phyloP scores from a whole-genome alignment of 2,329 filamentous ascomycete genomes.

The Xylaria sp. region DNA sequence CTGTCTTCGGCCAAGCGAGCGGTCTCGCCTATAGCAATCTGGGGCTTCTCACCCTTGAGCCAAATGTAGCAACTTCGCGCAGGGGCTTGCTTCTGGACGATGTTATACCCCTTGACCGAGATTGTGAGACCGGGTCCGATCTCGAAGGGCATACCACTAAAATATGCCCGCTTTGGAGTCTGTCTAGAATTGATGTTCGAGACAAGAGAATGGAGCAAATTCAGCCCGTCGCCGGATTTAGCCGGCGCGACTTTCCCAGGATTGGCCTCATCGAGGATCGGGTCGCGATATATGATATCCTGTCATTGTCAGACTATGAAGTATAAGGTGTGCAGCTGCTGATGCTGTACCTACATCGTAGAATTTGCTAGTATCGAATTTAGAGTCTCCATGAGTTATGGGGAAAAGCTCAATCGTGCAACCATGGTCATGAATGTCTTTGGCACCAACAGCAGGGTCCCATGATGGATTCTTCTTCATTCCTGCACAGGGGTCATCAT shows the following conservation, averaged over 20 bases:
- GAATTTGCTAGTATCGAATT: slow-evolving; percentile 86
- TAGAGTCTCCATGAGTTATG: slow-evolving; percentile 75
- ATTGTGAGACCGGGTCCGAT: slow-evolving; percentile 86
- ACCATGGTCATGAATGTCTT: slow-evolving; percentile 93
- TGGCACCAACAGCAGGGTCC: slow-evolving; percentile 85
- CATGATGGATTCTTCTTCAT: slow-evolving; percentile 82
- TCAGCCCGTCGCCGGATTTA: slow-evolving; percentile 78
- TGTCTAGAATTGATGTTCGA: slow-evolving; percentile 93
- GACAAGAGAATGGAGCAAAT: slow-evolving; percentile 80
- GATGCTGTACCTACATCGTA: slow-evolving; percentile 75
- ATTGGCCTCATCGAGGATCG: slow-evolving; percentile 75
- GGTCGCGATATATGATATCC: slow-evolving; percentile 91
- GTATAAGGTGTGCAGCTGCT: not conserved
- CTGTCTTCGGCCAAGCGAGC: slow-evolving; percentile 82
- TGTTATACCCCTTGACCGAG: slow-evolving; percentile 91
- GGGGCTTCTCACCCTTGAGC: slow-evolving; percentile 83
- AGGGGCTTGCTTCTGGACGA: slow-evolving; percentile 85
- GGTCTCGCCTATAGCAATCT: slow-evolving; percentile 81
- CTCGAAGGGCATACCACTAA: slow-evolving; percentile 88
- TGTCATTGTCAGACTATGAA: slow-evolving; percentile 52
- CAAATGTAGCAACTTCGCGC: slow-evolving; percentile 88
- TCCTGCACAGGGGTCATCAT: slow-evolving; percentile 82
- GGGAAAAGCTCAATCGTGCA: slow-evolving; percentile 94
- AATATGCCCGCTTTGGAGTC: slow-evolving; percentile 84
- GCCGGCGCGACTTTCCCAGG: slow-evolving; percentile 69